A percentile compares a stretch with the other conserved stretches of the same genome.
Evolutionary conservation across 495 filamentous ascomycete species (phyloP).

Genomic region (Tuber melanosporum): DNA sequence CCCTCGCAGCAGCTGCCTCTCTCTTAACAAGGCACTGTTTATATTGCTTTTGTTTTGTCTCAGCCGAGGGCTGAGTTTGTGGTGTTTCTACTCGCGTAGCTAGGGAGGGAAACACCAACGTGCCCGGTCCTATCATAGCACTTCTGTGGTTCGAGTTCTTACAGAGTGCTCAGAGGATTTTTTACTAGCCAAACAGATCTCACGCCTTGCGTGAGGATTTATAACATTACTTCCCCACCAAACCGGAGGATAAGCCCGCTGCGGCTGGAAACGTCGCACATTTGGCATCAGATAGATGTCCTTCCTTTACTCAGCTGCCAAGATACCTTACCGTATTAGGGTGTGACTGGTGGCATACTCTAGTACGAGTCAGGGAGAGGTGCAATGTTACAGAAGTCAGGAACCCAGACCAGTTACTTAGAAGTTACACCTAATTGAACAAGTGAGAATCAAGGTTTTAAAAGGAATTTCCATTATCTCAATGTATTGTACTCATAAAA

Average conservation of each 20-base stretch:
- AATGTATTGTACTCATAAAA: too few relatives aligned
- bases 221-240: background rate
- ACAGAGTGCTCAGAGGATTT: background rate
- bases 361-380: too few relatives aligned
- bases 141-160: background rate
- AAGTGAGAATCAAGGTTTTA: too few relatives aligned
- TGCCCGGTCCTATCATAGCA: too few relatives aligned
- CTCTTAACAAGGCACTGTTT: background rate
- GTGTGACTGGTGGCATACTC: too few relatives aligned
- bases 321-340: too few relatives aligned
- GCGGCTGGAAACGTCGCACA: background rate
- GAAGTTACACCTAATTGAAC: too few relatives aligned
- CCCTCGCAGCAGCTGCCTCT: background rate
- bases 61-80: background rate
- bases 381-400: too few relatives aligned
- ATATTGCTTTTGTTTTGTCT: background rate
- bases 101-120: background rate
- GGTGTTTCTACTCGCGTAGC: background rate
- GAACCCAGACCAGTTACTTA: too few relatives aligned
- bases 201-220: background rate
- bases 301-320: background rate
- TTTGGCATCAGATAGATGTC: background rate
- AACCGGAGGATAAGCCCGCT: background rate
- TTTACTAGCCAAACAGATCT: background rate
- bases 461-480: too few relatives aligned